Evolutionary conservation across 306 rosid genomes (phyloP).

Genomic region (Nissolia schottii): DNA sequence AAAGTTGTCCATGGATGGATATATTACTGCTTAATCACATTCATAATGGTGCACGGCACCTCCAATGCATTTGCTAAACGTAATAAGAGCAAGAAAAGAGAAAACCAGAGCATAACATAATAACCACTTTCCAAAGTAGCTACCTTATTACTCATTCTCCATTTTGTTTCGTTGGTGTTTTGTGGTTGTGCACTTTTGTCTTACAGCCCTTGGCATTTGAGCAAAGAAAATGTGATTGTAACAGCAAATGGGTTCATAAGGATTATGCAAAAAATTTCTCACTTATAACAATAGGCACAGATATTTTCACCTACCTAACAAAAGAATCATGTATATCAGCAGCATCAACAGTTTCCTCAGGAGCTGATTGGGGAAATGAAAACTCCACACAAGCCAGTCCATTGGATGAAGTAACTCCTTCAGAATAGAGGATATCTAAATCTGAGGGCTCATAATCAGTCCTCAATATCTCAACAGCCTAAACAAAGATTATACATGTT

Average conservation of each 20-base stretch:
- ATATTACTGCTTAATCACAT: not conserved
- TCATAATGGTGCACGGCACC: not conserved
- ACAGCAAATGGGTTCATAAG: slow-evolving; percentile 3
- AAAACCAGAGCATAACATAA: not conserved
- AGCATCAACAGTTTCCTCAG: slow-evolving; percentile 52
- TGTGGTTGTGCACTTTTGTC: not conserved
- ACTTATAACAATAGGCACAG: not conserved
- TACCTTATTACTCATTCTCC: not conserved
- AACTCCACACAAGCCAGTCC: slow-evolving; percentile 92
- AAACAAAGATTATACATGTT: slow-evolving; percentile 27
- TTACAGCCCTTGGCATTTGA: not conserved
- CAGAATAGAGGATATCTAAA: slow-evolving; percentile 87
- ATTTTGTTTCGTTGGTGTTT: not conserved
- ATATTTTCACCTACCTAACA: slow-evolving; percentile 49
- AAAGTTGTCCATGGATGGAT: not conserved
- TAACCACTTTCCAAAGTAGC: not conserved
- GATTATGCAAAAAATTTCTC: not conserved
- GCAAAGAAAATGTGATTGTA: not conserved
- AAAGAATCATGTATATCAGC: slow-evolving; percentile 63
- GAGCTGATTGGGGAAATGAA: slow-evolving; percentile 72
- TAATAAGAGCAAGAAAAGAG: not conserved
- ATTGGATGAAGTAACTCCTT: slow-evolving; percentile 94
- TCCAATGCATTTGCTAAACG: not conserved
- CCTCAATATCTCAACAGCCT: slow-evolving; percentile 84
- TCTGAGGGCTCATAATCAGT: slow-evolving; percentile 90